Evolutionary conservation across 169 alveolate species (phyloP), one percentile per base, ranked within the genome.

Genomic region (Neospora caninum): DNA sequence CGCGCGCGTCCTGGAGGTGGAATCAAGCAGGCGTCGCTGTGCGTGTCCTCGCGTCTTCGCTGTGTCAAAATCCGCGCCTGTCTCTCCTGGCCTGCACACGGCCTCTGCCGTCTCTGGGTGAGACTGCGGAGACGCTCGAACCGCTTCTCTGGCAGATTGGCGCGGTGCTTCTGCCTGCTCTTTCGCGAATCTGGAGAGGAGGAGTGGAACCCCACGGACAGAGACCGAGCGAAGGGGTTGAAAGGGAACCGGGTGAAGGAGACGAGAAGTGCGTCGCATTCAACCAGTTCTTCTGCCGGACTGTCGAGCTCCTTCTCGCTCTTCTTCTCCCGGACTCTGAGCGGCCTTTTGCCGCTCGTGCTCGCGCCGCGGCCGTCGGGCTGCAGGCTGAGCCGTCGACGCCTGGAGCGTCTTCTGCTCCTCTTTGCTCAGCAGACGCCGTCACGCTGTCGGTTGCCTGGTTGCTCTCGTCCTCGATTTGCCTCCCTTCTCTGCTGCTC

Each of bases 31-130:
- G 84, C 27, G n/a, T n/a, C 43, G 84, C 84, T 1, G 43, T 73
- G 84, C 42, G 43, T 73, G 16, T 73, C 7, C 84, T 73, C 45
- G 25, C 42, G 0, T n/a, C 20, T 73, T 1, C 84, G 43, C 45
- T 73, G 39, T 1, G 38, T 13, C n/a, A 20, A 13, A 73, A 73
- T 31, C 84, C 39, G 9, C 42, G 43, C 18, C 42, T 31, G 41
- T 22, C 84, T 18, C 39, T 73, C 25, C 43, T 31, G 41, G 43
- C 84, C 2, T 64, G 73, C 31, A 31, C 84, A 43, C 39, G 39
- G 43, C 84, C 42, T 22, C 84, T 36, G 84, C 84, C 45, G 84
- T 36, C 42, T n/a, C 39, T 73, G 84, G 84, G 27, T 43, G 84
- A 16, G 25, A 10, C 45, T 34, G 84, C 43, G 25, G 49, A 73